These are phyloP conservation scores for Davidsoniella eucalypti DNA, from an alignment of 2,329 filamentous ascomycete species.

Conservation along the genomic window DNA sequence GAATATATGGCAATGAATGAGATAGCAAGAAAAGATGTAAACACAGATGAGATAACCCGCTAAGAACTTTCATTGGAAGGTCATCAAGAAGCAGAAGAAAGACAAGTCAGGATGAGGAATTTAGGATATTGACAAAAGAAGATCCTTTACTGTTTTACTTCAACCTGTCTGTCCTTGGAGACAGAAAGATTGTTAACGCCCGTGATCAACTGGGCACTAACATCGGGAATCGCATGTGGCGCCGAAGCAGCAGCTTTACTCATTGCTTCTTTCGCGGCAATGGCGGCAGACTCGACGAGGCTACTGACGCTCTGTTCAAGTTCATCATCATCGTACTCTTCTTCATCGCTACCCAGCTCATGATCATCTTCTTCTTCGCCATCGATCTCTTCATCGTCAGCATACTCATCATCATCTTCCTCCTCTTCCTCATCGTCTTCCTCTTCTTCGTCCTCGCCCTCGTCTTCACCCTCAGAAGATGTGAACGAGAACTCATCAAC, in stretches of 20 bases:
- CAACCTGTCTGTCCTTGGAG: background rate
- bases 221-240: constrained; percentile 9
- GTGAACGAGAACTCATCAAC: constrained; percentile 79
- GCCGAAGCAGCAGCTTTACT: background rate
- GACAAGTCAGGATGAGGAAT: background rate
- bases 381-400: constrained; percentile 24
- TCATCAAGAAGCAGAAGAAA: background rate
- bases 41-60: too few species aligned
- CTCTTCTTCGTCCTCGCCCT: constrained; percentile 35
- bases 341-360: constrained; percentile 26
- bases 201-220: constrained; percentile 13
- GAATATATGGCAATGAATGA: background rate
- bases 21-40: too few species aligned
- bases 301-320: constrained; percentile 9
- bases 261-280: constrained; percentile 8
- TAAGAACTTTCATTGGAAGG: too few species aligned
- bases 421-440: constrained; percentile 34
- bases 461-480: constrained; percentile 39
- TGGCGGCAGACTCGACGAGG: constrained; percentile 7
- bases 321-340: constrained; percentile 23
- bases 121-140: background rate
- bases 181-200: constrained; percentile 14
- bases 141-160: background rate
- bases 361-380: constrained; percentile 22
- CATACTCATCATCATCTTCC: constrained; percentile 30